phyloP scores from a whole-genome alignment of 2,329 filamentous ascomycete species.

The Elsinoe fawcettii region DNA sequence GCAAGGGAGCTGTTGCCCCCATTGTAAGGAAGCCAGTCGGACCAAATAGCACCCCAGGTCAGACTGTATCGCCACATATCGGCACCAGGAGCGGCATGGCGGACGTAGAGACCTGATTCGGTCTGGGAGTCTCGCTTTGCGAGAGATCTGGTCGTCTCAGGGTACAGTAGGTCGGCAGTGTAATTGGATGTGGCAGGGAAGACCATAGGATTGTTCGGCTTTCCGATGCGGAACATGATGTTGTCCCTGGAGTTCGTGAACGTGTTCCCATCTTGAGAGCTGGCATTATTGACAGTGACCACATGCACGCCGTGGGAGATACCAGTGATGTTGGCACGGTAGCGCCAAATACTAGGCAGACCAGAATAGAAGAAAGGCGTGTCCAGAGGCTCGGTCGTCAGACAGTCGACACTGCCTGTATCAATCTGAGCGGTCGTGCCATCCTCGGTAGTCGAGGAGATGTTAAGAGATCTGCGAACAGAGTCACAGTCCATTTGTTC shows the following conservation, averaged over 20 bases:
- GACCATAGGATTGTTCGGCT: slow-evolving; percentile 51
- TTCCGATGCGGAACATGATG: slow-evolving; percentile 55
- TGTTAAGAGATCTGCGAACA: slow-evolving; percentile 42
- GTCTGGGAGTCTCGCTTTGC: slow-evolving; percentile 20
- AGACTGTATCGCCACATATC: slow-evolving; percentile 56
- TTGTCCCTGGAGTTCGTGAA: slow-evolving; percentile 50
- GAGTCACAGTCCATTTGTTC: slow-evolving; percentile 53
- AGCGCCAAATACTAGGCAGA: slow-evolving; percentile 48
- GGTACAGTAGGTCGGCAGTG: slow-evolving; percentile 45
- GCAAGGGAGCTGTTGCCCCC: slow-evolving; percentile 44
- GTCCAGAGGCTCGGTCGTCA: slow-evolving; percentile 30
- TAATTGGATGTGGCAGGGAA: slow-evolving; percentile 53
- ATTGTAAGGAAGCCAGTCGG: slow-evolving; percentile 50
- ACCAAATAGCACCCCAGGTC: slow-evolving; percentile 54
- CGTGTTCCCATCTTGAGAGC: slow-evolving; percentile 32
- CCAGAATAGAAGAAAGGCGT: slow-evolving; percentile 39
- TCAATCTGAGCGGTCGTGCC: slow-evolving; percentile 40
- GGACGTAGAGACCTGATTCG: slow-evolving; percentile 41
- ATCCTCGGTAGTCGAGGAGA: slow-evolving; percentile 47
- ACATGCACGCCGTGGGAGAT: slow-evolving; percentile 55
- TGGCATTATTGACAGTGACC: slow-evolving; percentile 50
- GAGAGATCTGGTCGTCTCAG: slow-evolving; percentile 27
- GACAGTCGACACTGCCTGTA: slow-evolving; percentile 39
- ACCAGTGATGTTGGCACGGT: slow-evolving; percentile 45
- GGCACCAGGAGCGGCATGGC: slow-evolving; percentile 55